phyloP scores from a whole-genome alignment of 2,329 filamentous ascomycete genomes.

The Verticillium albo-atrum region DNA sequence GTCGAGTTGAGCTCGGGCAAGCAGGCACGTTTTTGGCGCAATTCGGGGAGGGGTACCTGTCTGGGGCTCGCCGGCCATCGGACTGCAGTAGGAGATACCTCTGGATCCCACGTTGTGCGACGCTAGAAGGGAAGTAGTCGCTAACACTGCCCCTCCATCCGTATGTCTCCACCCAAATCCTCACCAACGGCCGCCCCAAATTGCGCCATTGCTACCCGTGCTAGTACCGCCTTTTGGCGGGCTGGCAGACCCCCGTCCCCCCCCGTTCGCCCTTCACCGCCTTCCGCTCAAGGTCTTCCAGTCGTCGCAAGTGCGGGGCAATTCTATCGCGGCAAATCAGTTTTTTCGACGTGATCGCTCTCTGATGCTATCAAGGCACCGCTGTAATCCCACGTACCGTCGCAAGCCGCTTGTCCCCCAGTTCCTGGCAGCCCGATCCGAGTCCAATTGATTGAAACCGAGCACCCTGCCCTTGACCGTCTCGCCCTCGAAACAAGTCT shows the following conservation, averaged over 20 bases:
- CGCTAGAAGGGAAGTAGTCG: not conserved
- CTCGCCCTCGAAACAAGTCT: not conserved
- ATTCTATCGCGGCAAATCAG: not conserved
- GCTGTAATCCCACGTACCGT: not conserved
- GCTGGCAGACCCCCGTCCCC: not conserved
- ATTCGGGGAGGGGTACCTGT: slow-evolving; percentile 1
- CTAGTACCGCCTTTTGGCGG: not conserved
- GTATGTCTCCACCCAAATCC: not conserved
- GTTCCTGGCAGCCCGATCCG: not conserved
- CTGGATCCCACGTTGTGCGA: not conserved
- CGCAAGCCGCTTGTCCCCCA: not conserved
- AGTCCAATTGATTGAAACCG: not conserved
- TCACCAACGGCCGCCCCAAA: slow-evolving; percentile 1
- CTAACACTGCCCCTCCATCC: not conserved
- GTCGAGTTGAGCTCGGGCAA: not conserved
- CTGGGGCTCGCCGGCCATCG: not conserved
- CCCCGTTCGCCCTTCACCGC: not conserved
- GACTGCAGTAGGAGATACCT: not conserved
- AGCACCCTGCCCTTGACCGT: slow-evolving; percentile 1
- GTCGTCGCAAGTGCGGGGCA: not conserved
- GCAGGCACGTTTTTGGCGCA: not conserved
- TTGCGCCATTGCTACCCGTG: slow-evolving; percentile 2
- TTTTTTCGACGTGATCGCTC: not conserved
- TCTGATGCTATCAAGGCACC: not conserved
- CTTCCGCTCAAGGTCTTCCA: not conserved